Base-by-base conservation (phyloP, 2,329 filamentous ascomycete genomes). In the Arthrobotrys musiformis region DNA sequence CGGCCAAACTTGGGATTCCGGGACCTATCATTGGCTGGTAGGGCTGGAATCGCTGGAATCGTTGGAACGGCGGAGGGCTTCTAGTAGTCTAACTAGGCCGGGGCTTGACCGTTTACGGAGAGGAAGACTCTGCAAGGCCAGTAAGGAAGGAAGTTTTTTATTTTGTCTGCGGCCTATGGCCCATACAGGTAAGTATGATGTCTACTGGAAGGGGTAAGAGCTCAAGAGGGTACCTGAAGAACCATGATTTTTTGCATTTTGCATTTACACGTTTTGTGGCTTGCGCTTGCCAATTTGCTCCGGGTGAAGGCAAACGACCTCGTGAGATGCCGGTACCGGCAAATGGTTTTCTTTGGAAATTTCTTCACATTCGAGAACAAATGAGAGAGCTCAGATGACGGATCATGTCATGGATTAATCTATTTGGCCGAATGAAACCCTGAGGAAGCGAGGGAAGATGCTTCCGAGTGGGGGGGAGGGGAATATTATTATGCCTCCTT, bases 1-100 rank as follows among this genome's bases (percentile, higher is more conserved):
- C 50, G 58, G 37, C 46, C 56, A 8, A 30, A 62, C 52, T 58
- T 58, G 46, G 26, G 37, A 46, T 58, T 72, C 30, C n/a, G 58
- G 17, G 19, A 35, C 22, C 54, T 72, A 22, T 50, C 33, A 72
- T 72, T 72, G 68, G 68, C 42, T 46, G 42, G 54, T 24, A 61
- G 52, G 54, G 30, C 46, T 44, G 35, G 54, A 58, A 58, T 58
- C 54, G 30, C 54, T 58, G 54, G 54, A 58, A 58, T 58, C 54
- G 30, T 33, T 58, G 54, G 54, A 40, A 58, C 54, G 54, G 54
- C 30, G 30, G 19, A 58, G 33, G 52, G 52, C 26, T 52, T 22
- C 37, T 42, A 42, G 30, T 11, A 11, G 30, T 42, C 44, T 46
- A n/a, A n/a, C n/a, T n/a, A n/a, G n/a, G n/a, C n/a, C n/a, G 33